Evolutionary conservation across 129 eudicot species (phyloP).

Genomic region (Flaveria bidentis): DNA sequence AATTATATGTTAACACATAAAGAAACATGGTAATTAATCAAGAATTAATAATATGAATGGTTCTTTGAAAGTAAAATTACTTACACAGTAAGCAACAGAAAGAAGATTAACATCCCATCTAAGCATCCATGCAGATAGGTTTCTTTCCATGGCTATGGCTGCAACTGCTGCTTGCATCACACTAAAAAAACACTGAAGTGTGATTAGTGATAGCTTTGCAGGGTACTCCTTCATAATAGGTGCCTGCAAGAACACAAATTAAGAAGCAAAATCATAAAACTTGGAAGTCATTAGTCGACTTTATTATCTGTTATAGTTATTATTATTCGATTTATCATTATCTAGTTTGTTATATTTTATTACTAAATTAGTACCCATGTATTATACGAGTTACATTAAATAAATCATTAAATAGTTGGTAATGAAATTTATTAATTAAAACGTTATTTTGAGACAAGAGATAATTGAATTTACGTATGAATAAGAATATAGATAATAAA

Average conservation of each 20-base stretch:
- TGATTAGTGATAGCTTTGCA: constrained; percentile 50
- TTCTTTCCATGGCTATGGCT: constrained; percentile 54
- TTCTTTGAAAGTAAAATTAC: constrained; percentile 12
- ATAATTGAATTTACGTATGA: too few species aligned
- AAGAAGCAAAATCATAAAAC: neutral
- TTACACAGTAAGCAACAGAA: constrained; percentile 58
- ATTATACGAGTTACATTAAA: too few species aligned
- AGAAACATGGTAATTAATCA: neutral
- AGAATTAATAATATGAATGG: neutral
- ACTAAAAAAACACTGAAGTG: constrained; percentile 66
- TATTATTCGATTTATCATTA: too few species aligned
- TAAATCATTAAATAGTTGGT: too few species aligned
- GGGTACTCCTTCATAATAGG: constrained; percentile 61
- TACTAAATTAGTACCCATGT: too few species aligned
- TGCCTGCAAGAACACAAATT: constrained; percentile 35
- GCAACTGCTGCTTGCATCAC: constrained; percentile 47
- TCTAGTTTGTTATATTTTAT: too few species aligned
- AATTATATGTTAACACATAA: neutral
- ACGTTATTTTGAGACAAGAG: too few species aligned
- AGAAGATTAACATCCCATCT: constrained; percentile 67
- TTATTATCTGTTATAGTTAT: too few species aligned
- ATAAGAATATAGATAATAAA: too few species aligned
- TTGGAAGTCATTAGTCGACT: neutral
- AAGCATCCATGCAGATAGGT: constrained; percentile 58
- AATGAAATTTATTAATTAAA: too few species aligned